Evolutionary conservation across 805 yeast species (phyloP), one percentile per base, ranked within the genome.

Genomic region (Maudiozyma saulgeensis): DNA sequence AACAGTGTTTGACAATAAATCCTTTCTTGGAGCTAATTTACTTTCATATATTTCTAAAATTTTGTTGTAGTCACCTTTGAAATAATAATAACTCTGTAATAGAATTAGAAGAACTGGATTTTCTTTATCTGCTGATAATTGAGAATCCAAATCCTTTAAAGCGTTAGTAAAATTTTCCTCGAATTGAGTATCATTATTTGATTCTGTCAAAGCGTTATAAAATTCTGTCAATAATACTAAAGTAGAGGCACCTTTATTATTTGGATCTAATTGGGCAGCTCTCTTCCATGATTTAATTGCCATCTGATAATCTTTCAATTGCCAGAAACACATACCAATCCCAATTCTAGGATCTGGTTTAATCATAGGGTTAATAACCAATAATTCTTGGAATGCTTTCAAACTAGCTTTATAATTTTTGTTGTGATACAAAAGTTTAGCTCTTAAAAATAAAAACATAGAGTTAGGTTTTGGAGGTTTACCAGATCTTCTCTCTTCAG

Each of bases 331-430:
- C 55, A 93, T 70, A 35, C 99, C 99, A 52, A 91, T 80, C 28
- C 98, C 99, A 52, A 93, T 77, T 66, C 99, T 76, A 18, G 97
- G 95, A 68, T 91, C 97, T 4, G 98, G 97, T 56, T 78, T 77
- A 56, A 84, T 69, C 37, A 84, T 63, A 2, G 97, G 97, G 53
- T 88, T 82, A 45, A 82, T 72, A 34, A 82, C 75, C 55, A 93
- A 72, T 7, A 86, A 82, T 54, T 84, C 85, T 71, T 93, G 99
- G 68, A 87, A 93, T 32, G 86, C 65, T 63, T 82, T 83, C 58
- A 93, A 75, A 15, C 96, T 89, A 6, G 77, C 80, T 23, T 76
- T 64, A 65, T 81, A 89, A 62, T 85, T 84, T 52, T 80, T 82
- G 64, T 83, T 85, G 53, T 77, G 77, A 61, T 87, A 83, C 34